These are phyloP conservation scores for Starmerella vaccinii DNA, from an alignment of 805 yeast genomes.

Conservation along the genomic window DNA sequence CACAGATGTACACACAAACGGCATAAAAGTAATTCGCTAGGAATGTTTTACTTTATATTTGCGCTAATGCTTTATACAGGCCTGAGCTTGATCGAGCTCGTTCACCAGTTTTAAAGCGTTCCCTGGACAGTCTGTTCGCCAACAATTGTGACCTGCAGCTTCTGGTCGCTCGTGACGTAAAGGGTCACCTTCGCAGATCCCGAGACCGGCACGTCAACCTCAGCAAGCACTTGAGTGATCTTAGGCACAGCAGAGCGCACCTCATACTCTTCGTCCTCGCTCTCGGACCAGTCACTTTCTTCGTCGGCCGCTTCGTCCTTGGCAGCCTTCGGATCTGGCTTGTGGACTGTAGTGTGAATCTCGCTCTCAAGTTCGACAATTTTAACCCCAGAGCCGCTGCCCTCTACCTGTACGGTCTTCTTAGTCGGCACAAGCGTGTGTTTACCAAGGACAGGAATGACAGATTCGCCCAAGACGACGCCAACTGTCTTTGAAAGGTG, in stretches of 20 bases:
- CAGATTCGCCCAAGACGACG: slow-evolving; percentile 57
- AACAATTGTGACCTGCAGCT: slow-evolving; percentile 50
- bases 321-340: slow-evolving; percentile 53
- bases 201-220: slow-evolving; percentile 62
- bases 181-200: slow-evolving; percentile 55
- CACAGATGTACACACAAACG: too few species aligned
- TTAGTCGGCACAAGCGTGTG: slow-evolving; percentile 90
- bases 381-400: slow-evolving; percentile 49
- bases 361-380: slow-evolving; percentile 66
- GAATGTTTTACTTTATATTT: too few species aligned
- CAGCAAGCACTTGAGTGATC: slow-evolving; percentile 67
- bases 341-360: slow-evolving; percentile 71
- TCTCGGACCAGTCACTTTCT: slow-evolving; percentile 41
- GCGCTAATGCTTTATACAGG: too few species aligned
- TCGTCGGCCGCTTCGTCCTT: slow-evolving; percentile 42
- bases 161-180: slow-evolving; percentile 56
- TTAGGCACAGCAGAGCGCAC: slow-evolving; percentile 62
- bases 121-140: slow-evolving; percentile 24
- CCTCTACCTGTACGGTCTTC: slow-evolving; percentile 55
- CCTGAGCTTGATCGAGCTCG: too few species aligned
- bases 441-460: slow-evolving; percentile 60
- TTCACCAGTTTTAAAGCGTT: slow-evolving; percentile 19
- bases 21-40: too few species aligned
- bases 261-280: slow-evolving; percentile 79
- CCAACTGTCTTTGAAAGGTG: slow-evolving; percentile 81